Evolutionary conservation across 164 flowering plant genomes (phyloP), one percentile per base, ranked within the genome.

Genomic region (Annona cherimola): DNA sequence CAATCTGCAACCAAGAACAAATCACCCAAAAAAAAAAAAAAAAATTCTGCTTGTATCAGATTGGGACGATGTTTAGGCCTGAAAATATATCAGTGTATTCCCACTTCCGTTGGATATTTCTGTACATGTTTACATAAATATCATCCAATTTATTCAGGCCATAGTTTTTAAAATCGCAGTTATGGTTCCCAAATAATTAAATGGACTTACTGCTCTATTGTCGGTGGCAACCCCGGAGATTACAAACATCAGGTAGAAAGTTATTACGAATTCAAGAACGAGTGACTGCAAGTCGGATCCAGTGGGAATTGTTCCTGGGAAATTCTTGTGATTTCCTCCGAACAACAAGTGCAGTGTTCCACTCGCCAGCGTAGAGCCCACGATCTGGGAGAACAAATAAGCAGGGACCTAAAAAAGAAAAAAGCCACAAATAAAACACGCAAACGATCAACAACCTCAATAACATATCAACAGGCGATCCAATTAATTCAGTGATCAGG

Each of bases 171-270:
- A 12, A 26, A 18, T 5, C 44, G 4, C 2, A 39, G 5, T n/a
- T 42, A 11, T 2, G 5, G 14, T 16, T 59, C 6, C 19, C 14
- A 26, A 16, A n/a, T n/a, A n/a, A n/a, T n/a, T n/a, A n/a, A n/a
- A 60, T 14, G 9, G 39, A 66, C 87, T 77, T 19, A 88, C 96
- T 18, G 92, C 96, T 82, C 96, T 71, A 61, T 79, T 86, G 66
- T 89, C 93, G 0, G 93, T 91, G 73, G 92, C 90, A 11, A 89
- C 97, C 14, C 89, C 92, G 8, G 91, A 89, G 50, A 91, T 82
- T 59, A 89, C 84, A 63, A 89, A 88, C 97, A 91, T 87, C 79
- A 91, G 90, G 73, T 83, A 87, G 82, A 89, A 89, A 7, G 97
- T 79, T 82, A 87, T 84, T 18, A 88, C 82, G 78, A 89, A 86